Evolutionary conservation across 768 basidiomycete species (phyloP).

Genomic region (Collybia sp.): DNA sequence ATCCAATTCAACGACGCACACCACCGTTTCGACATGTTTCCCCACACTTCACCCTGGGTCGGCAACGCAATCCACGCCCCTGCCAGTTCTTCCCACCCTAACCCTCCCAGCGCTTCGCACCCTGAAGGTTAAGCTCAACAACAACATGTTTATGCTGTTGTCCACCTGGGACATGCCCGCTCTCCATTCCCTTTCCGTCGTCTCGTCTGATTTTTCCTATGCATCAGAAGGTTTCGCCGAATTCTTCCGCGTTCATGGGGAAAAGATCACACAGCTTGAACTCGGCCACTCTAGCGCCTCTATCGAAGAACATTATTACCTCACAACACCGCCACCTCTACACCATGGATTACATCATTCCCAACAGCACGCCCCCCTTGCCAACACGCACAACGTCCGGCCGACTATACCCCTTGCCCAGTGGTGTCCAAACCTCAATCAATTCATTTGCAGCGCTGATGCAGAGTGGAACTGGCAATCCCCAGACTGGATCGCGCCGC

Average conservation of each 20-base stretch:
- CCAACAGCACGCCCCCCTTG: constrained; percentile 24
- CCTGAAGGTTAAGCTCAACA: constrained; percentile 67
- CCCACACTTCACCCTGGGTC: background rate
- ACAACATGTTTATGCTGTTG: constrained; percentile 64
- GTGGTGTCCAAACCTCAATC: constrained; percentile 64
- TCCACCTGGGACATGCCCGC: constrained; percentile 63
- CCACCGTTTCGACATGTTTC: background rate
- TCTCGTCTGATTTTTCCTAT: constrained; percentile 69
- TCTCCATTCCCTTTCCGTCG: constrained; percentile 59
- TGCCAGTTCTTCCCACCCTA: constrained; percentile 26
- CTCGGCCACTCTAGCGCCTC: constrained; percentile 67
- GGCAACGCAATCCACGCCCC: constrained; percentile 5
- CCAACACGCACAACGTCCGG: constrained; percentile 3
- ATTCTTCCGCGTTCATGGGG: constrained; percentile 67
- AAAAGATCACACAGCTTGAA: constrained; percentile 58
- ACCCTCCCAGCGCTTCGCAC: constrained; percentile 60
- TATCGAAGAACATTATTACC: constrained; percentile 58
- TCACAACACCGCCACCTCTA: constrained; percentile 38
- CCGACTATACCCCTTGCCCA: constrained; percentile 45
- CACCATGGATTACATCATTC: too few relatives aligned
- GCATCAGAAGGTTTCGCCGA: constrained; percentile 57
- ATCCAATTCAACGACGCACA: background rate
- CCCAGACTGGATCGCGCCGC: constrained; percentile 80
- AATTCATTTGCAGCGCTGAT: constrained; percentile 73
- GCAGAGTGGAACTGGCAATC: constrained; percentile 80